Percentiles rank a stretch among this genome's conserved stretches.
These are phyloP conservation scores for Yarrowia keelungensis DNA, from an alignment of 805 yeast species.

Conservation along the genomic window DNA sequence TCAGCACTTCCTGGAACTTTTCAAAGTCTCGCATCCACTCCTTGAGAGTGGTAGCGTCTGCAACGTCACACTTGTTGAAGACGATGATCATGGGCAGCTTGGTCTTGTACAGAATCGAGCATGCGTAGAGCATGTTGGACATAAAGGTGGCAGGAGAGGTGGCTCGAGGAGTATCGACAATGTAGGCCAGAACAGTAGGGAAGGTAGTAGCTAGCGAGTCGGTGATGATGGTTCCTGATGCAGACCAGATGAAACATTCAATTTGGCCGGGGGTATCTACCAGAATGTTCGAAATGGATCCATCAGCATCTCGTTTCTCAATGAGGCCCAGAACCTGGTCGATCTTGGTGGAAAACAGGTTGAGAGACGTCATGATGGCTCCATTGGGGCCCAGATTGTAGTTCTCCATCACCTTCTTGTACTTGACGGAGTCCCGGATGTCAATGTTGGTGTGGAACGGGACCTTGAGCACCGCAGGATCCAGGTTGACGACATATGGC, in stretches of 20 bases:
- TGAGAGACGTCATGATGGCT: conserved; percentile 94
- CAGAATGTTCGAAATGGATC: conserved; percentile 67
- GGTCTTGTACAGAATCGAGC: conserved; percentile 94
- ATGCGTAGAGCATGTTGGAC: conserved; percentile 98
- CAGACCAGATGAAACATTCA: conserved; percentile 98
- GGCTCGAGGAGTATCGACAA: conserved; percentile 95
- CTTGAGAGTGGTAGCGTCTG: conserved; percentile 83
- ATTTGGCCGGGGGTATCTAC: conserved; percentile 99
- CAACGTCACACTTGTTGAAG: conserved; percentile 91
- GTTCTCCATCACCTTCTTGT: conserved; percentile 95
- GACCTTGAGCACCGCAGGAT: conserved; percentile 94
- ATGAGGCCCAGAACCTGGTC: conserved; percentile 91
- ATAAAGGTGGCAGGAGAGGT: conserved; percentile 95
- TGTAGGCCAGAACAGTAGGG: conserved; percentile 95
- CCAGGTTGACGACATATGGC: conserved; percentile 92
- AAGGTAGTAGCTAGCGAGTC: conserved; percentile 95
- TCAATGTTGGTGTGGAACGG: conserved; percentile 96
- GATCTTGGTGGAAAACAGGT: conserved; percentile 90
- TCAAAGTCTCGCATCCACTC: conserved; percentile 99
- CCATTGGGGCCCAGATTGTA: conserved; percentile 96
- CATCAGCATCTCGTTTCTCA: conserved; percentile 68
- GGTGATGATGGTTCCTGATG: conserved; percentile 94
- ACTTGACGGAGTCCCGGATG: conserved; percentile 93
- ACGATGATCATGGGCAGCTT: conserved; percentile 96
- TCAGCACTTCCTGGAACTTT: conserved; percentile 80